Conservation (phyloP, 306 rosid species). For the barrel medic (Medicago truncatula) region DNA sequence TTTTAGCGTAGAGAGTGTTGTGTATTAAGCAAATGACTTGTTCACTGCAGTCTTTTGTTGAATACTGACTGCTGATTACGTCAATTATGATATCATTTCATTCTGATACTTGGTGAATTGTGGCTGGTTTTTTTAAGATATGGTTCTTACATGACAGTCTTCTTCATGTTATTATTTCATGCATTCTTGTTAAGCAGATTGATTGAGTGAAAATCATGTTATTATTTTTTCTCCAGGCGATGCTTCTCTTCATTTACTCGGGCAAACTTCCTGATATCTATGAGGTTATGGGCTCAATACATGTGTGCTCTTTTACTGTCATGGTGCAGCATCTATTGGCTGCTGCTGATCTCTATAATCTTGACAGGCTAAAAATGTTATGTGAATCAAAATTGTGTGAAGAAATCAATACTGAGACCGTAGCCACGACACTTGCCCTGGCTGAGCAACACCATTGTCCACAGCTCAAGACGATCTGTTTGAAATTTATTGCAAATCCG, state of each 20-base stretch:
- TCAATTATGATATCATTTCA: slow-evolving; percentile 18
- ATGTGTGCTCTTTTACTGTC: slow-evolving; percentile 65
- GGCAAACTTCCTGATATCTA: too few species aligned
- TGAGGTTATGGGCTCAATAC: slow-evolving; percentile 61
- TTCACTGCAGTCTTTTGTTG: slow-evolving; percentile 13
- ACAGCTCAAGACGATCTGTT: slow-evolving; percentile 75
- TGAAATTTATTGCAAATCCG: slow-evolving; percentile 74
- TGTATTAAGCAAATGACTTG: neutral
- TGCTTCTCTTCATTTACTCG: too few species aligned
- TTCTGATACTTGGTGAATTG: neutral
- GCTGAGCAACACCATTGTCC: slow-evolving; percentile 86
- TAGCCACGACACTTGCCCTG: slow-evolving; percentile 75
- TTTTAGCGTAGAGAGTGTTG: neutral
- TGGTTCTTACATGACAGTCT: neutral
- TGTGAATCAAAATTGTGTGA: slow-evolving; percentile 79
- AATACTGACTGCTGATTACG: neutral
- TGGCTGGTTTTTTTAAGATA: slow-evolving; percentile 2
- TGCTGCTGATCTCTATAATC: slow-evolving; percentile 80
- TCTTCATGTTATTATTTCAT: neutral
- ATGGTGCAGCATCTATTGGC: slow-evolving; percentile 91
- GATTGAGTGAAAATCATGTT: slow-evolving; percentile 24
- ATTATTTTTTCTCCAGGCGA: slow-evolving; percentile 61
- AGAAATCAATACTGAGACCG: slow-evolving; percentile 68
- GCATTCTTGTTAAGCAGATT: slow-evolving; percentile 31
- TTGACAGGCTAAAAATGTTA: slow-evolving; percentile 72